Base-by-base conservation (phyloP, 2,329 filamentous ascomycete species). In the Colletotrichum cordylinicola region DNA sequence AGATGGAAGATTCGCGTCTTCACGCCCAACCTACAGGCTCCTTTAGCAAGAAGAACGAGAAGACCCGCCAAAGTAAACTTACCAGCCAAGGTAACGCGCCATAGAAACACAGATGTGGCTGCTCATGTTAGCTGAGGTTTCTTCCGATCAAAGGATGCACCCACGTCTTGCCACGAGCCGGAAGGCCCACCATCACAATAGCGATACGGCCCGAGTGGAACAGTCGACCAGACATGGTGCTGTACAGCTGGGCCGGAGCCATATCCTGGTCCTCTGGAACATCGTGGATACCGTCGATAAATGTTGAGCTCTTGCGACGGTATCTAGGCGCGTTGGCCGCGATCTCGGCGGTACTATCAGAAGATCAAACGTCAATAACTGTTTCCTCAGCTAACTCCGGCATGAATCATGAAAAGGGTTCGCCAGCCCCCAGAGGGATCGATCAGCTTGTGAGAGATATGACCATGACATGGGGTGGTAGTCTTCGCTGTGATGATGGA, bases 1-100 rank as follows among this genome's bases (percentile, higher is more conserved):
- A 99, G 89, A 83, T 99, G 97, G 84, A 99, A 99, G 80, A 98
- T 98, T 79, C 96, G 94, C 39, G 97, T 98, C 88, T 99, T 99
- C 75, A 99, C 97, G 77, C 97, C 97, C 52, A 99, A 91, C 97
- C 93, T 94, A 21, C n/a, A 9, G 48, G 6, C 62, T 27, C 6
- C 8, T 18, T 77, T n/a, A 74, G 69, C 12, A 77, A 55, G 24
- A 81, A 77, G 78, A 77, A 29, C 16, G 39, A 52, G 21, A 52
- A 10, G 3, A 24, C n/a, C n/a, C 10, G n/a, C 2, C 43, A 52
- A 52, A 13, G n/a, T 21, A 8, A 52, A 84, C 88, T 82, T 85
- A 94, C 93, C 97, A 99, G 85, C 96, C 93, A 60, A 99, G 89
- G 86, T 99, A 99, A 61, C 97, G 93, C 62, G 96, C 96, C 82